These are phyloP conservation scores for Pythium chondricola DNA, from an alignment of 352 stramenopile species.

Conservation along the genomic window DNA sequence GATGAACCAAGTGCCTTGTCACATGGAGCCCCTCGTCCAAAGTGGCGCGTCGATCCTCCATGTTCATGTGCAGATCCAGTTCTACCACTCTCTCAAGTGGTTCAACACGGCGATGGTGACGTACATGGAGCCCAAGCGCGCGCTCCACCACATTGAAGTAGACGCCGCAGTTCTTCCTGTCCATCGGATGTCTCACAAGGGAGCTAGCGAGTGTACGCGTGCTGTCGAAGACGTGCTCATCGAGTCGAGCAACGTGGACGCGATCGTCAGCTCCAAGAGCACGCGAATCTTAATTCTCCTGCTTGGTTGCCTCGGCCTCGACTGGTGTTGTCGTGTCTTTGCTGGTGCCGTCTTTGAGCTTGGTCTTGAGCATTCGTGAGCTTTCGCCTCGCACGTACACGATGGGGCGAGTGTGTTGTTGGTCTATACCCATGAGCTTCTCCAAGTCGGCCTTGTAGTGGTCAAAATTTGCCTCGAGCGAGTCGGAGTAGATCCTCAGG, in stretches of 20 bases:
- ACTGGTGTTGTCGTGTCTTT: background rate
- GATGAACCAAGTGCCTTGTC: constrained; percentile 71
- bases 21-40: constrained; percentile 74
- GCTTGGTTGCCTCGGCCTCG: background rate
- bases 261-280: constrained; percentile 80
- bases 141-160: constrained; percentile 56
- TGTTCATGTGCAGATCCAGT: constrained; percentile 71
- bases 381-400: constrained; percentile 39
- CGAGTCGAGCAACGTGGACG: constrained; percentile 75
- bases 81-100: constrained; percentile 80
- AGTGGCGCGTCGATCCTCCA: constrained; percentile 53
- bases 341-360: constrained; percentile 8
- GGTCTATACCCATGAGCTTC: constrained; percentile 27
- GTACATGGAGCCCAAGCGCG: constrained; percentile 68
- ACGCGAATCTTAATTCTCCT: constrained; percentile 34
- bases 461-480: constrained; percentile 55
- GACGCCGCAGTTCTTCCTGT: constrained; percentile 62
- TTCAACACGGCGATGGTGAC: constrained; percentile 55
- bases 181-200: constrained; percentile 61
- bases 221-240: constrained; percentile 63
- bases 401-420: constrained; percentile 17
- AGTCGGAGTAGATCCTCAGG: constrained; percentile 47
- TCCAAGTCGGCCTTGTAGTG: constrained; percentile 54
- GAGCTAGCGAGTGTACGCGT: constrained; percentile 50
- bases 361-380: constrained; percentile 22